Evolutionary conservation across 2,329 filamentous ascomycete species (phyloP).

Genomic region (Camptophora hylomeconis): DNA sequence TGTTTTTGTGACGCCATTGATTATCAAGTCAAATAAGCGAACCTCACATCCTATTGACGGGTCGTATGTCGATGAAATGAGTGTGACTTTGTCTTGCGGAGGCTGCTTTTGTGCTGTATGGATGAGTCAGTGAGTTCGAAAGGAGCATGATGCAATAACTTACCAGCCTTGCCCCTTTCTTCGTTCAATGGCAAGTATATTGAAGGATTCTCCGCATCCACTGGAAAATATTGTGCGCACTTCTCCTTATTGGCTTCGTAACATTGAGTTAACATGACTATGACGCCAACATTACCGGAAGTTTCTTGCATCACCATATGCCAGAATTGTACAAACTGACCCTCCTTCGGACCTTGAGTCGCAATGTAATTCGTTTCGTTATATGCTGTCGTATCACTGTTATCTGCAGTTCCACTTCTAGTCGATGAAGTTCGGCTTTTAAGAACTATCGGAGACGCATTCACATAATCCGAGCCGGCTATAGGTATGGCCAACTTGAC

Average conservation of each 20-base stretch:
- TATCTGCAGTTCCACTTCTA: conserved; percentile 20
- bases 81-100: conserved; percentile 55
- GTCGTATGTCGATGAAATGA: conserved; percentile 43
- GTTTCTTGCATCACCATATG: conserved; percentile 85
- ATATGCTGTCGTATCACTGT: background rate
- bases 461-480: conserved; percentile 64
- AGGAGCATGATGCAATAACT: too few species aligned
- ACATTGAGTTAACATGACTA: conserved; percentile 90
- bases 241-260: conserved; percentile 67
- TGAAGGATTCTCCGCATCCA: conserved; percentile 38
- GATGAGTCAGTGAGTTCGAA: too few species aligned
- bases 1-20: conserved; percentile 42
- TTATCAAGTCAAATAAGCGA: conserved; percentile 50
- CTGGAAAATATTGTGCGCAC: conserved; percentile 79
- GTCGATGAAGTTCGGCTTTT: conserved; percentile 30
- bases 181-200: conserved; percentile 31
- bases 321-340: conserved; percentile 73
- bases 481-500: conserved; percentile 67
- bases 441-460: conserved; percentile 60
- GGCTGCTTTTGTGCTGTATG: too few species aligned
- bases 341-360: conserved; percentile 66
- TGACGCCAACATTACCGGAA: conserved; percentile 54
- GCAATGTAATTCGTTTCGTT: conserved; percentile 60
- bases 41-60: conserved; percentile 51
- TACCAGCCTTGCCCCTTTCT: too few species aligned